A percentile compares a stretch with the other conserved stretches of the same genome.
phyloP scores from a whole-genome alignment of 192 early-diverging fungal genomes.

The Geosiphon pyriformis region DNA sequence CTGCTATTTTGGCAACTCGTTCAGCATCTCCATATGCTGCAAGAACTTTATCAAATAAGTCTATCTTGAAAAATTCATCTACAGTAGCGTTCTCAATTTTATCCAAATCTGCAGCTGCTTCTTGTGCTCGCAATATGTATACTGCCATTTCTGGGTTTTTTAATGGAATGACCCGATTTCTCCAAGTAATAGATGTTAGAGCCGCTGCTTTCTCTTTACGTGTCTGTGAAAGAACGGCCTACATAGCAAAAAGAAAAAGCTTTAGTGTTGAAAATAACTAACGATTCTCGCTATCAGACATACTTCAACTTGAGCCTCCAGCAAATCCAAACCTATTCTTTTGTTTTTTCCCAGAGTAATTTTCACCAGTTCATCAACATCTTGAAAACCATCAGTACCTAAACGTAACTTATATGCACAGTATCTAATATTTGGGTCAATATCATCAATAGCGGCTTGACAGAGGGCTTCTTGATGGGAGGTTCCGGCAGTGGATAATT shows the following conservation, averaged over 20 bases:
- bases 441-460: conserved; percentile 62
- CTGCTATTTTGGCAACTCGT: conserved; percentile 49
- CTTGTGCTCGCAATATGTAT: conserved; percentile 42
- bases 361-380: conserved; percentile 44
- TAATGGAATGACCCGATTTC: conserved; percentile 36
- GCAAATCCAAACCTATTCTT: conserved; percentile 40
- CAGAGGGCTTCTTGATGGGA: conserved; percentile 58
- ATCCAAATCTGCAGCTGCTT: conserved; percentile 31
- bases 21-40: conserved; percentile 56
- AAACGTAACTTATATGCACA: conserved; percentile 66
- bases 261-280: neutral
- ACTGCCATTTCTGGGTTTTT: conserved; percentile 42
- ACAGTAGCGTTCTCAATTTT: conserved; percentile 6
- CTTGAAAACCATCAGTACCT: conserved; percentile 30
- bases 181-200: conserved; percentile 45
- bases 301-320: conserved; percentile 46
- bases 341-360: conserved; percentile 41
- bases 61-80: conserved; percentile 29
- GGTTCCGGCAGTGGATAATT: conserved; percentile 48
- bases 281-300: too few relatives aligned
- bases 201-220: conserved; percentile 35
- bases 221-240: conserved; percentile 36
- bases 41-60: conserved; percentile 50
- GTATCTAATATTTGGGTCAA: conserved; percentile 77
- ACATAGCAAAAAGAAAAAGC: neutral